Percentiles rank a stretch among this genome's conserved stretches.
Evolutionary conservation across 1,139 yeast genomes (phyloP).

Genomic region (Wickerhamiella pararugosa): DNA sequence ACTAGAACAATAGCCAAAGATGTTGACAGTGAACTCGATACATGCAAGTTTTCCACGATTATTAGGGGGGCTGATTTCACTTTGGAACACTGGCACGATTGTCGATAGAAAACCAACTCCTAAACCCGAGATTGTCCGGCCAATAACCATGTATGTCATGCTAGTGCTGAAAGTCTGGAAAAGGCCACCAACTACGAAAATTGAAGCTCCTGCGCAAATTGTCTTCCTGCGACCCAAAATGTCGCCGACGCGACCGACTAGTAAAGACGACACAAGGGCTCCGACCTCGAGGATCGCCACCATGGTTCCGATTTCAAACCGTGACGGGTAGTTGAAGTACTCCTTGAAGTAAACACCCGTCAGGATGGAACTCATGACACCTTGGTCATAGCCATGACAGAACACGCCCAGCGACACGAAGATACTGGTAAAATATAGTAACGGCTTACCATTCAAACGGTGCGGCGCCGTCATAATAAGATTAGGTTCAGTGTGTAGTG

Average conservation of each 20-base stretch:
- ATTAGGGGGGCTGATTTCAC: conserved; percentile 81
- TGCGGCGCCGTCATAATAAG: background rate
- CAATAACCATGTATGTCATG: conserved; percentile 42
- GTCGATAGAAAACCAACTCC: conserved; percentile 89
- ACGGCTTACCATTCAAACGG: conserved; percentile 23
- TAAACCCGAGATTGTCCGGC: conserved; percentile 69
- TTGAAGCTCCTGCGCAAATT: conserved; percentile 64
- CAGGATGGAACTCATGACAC: conserved; percentile 73
- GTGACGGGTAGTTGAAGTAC: conserved; percentile 57
- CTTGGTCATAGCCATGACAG: conserved; percentile 82
- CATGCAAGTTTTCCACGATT: conserved; percentile 83
- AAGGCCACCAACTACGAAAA: conserved; percentile 70
- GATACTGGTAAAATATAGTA: conserved; percentile 55
- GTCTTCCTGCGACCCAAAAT: conserved; percentile 67
- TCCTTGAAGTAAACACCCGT: conserved; percentile 54
- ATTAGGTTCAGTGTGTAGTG: no score
- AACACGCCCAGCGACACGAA: conserved; percentile 77
- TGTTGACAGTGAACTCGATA: conserved; percentile 84
- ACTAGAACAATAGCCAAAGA: conserved; percentile 69
- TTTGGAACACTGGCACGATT: conserved; percentile 87
- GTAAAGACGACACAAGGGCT: conserved; percentile 61
- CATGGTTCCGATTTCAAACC: conserved; percentile 60
- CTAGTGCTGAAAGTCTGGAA: conserved; percentile 47
- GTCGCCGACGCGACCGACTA: conserved; percentile 69
- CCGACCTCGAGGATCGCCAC: conserved; percentile 79